Evolutionary conservation across 78 protist species (phyloP).

Genomic region (slime mould (Dictyostelium discoideum)): DNA sequence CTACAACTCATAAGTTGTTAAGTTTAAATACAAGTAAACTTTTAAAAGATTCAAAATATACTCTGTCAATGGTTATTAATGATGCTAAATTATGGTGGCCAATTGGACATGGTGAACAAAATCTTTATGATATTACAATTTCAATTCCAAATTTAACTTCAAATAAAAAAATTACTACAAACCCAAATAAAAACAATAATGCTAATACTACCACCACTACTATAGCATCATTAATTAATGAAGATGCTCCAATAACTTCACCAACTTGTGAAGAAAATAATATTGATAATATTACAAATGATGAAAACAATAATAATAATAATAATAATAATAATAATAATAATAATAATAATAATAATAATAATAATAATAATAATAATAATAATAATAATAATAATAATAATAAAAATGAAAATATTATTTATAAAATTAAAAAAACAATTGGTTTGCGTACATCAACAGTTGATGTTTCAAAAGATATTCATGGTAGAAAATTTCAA

Average conservation of each 20-base stretch:
- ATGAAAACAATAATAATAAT: too few relatives aligned
- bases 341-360: neutral
- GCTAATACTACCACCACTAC: neutral
- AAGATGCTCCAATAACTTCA: neutral
- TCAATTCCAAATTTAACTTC: neutral
- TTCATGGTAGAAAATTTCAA: constrained; percentile 33
- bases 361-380: neutral
- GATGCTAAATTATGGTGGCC: constrained; percentile 72
- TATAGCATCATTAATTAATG: neutral
- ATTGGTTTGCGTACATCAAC: constrained; percentile 35
- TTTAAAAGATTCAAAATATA: neutral
- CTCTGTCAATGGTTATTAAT: neutral
- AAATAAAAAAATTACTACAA: neutral
- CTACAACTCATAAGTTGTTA: neutral
- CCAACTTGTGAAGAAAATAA: neutral
- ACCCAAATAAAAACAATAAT: neutral
- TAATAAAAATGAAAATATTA: neutral
- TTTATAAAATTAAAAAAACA: neutral
- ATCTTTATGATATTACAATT: neutral
- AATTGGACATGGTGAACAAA: constrained; percentile 63
- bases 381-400: neutral
- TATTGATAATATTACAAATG: too few relatives aligned
- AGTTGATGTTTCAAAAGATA: constrained; percentile 55
- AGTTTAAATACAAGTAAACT: neutral
- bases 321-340: too few relatives aligned